phyloP scores from a whole-genome alignment of 805 yeast species.

The Schwanniomyces polymorphus region DNA sequence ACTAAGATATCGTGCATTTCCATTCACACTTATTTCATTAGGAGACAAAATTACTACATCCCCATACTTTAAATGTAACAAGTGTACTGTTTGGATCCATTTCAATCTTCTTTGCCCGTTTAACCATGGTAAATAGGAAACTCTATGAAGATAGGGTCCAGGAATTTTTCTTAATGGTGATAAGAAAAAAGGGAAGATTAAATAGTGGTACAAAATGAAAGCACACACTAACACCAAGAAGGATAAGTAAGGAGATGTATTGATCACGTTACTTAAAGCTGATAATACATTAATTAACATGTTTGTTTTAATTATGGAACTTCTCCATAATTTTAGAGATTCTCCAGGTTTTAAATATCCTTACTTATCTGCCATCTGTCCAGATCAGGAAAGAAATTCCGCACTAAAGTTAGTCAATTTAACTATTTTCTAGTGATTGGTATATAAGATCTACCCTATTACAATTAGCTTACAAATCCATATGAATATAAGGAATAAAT shows the following conservation, averaged over 20 bases:
- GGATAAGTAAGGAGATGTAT: background rate
- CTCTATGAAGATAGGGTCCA: slow-evolving; percentile 55
- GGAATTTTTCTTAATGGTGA: slow-evolving; percentile 55
- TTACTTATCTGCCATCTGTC: background rate
- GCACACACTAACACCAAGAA: background rate
- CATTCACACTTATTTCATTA: slow-evolving; percentile 57
- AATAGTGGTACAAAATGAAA: slow-evolving; percentile 22
- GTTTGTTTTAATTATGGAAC: background rate
- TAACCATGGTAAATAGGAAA: slow-evolving; percentile 36
- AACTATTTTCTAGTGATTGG: background rate
- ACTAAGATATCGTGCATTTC: slow-evolving; percentile 48
- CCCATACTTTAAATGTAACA: slow-evolving; percentile 57
- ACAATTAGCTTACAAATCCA: too few species aligned
- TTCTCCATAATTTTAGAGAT: background rate
- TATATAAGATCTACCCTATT: background rate
- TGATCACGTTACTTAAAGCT: background rate
- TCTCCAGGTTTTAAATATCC: background rate
- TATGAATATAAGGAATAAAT: too few species aligned
- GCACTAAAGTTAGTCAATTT: background rate
- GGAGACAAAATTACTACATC: slow-evolving; percentile 64
- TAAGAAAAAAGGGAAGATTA: slow-evolving; percentile 46
- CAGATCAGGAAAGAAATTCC: background rate
- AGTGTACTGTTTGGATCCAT: slow-evolving; percentile 42
- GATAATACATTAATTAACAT: background rate
- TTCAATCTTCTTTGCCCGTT: slow-evolving; percentile 45